Conservation (phyloP, 768 basidiomycete genomes). For the Termitomyces sp. region DNA sequence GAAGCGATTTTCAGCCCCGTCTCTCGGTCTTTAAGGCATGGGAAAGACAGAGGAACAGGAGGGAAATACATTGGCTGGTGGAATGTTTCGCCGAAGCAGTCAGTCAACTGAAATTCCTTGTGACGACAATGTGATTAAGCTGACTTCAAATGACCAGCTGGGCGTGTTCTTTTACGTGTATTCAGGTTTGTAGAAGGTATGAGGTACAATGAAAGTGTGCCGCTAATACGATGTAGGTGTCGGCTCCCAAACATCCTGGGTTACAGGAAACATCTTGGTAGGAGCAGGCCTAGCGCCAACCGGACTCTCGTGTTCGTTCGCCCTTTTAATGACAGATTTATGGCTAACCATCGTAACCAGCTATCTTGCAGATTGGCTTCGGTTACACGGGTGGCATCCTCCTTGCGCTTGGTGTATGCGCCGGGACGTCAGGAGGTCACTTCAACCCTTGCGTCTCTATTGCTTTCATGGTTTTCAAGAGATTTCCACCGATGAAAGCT, state of each 20-base stretch:
- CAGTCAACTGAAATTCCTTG: conserved; percentile 9
- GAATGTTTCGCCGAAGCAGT: conserved; percentile 64
- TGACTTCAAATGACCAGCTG: conserved; percentile 28
- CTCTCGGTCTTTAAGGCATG: conserved; percentile 37
- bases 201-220: neutral
- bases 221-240: conserved; percentile 30
- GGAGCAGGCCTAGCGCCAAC: conserved; percentile 15
- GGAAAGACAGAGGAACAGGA: conserved; percentile 43
- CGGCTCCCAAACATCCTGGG: conserved; percentile 47
- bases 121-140: neutral
- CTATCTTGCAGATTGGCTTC: conserved; percentile 51
- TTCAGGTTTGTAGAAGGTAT: conserved; percentile 31
- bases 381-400: conserved; percentile 57
- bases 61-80: conserved; percentile 43
- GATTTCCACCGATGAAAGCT: conserved; percentile 50
- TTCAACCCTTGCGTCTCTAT: conserved; percentile 64
- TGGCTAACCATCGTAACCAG: conserved; percentile 24
- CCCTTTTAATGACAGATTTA: neutral
- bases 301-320: conserved; percentile 46
- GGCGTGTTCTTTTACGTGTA: conserved; percentile 62
- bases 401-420: conserved; percentile 49
- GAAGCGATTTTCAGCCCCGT: conserved; percentile 37
- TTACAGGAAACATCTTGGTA: conserved; percentile 41
- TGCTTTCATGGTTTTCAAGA: conserved; percentile 43
- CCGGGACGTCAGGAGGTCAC: conserved; percentile 55